Evolutionary conservation across 805 yeast species (phyloP), one percentile per base, ranked within the genome.

Genomic region (Cyberlindnera petersonii): DNA sequence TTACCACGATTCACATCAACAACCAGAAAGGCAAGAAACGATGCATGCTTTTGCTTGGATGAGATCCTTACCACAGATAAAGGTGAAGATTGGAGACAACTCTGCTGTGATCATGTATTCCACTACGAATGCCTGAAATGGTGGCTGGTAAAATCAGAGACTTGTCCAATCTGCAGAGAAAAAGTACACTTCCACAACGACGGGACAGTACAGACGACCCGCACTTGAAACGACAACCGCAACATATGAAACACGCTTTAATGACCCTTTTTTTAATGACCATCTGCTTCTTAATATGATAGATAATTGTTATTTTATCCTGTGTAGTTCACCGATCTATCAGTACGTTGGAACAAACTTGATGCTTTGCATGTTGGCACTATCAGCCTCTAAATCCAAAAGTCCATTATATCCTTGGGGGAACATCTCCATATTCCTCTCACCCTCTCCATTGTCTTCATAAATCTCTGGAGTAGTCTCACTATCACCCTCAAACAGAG

Each of bases 151-250:
- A 49, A 45, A 19, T 47, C 54, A 2, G 43, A 40, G 21, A 42
- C 44, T 1, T 53, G 58, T 30, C 58, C 58, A 0, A 30, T 52
- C 4, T 53, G 58, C 24, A 42, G 58, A 23, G 48, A 43, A 9
- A 29, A 26, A 26, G 36, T 40, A 6, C 37, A 34, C 31, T 26
- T 34, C 23, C 37, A 34, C 15, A 7, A 26, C 4, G 14, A 26
- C 7, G n/a, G n/a, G n/a, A n/a, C n/a, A n/a, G n/a, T n/a, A n/a
- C n/a, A n/a, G n/a, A n/a, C n/a, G n/a, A n/a, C n/a, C n/a, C n/a
- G n/a, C n/a, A n/a, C n/a, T n/a, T n/a, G n/a, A n/a, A n/a, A n/a
- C n/a, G n/a, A n/a, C n/a, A n/a, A n/a, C n/a, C n/a, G n/a, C n/a
- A n/a, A n/a, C n/a, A n/a, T n/a, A n/a, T n/a, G n/a, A n/a, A n/a